Evolutionary conservation across 192 early-diverging fungal species (phyloP).

Genomic region (Rhizophagus prolifer): DNA sequence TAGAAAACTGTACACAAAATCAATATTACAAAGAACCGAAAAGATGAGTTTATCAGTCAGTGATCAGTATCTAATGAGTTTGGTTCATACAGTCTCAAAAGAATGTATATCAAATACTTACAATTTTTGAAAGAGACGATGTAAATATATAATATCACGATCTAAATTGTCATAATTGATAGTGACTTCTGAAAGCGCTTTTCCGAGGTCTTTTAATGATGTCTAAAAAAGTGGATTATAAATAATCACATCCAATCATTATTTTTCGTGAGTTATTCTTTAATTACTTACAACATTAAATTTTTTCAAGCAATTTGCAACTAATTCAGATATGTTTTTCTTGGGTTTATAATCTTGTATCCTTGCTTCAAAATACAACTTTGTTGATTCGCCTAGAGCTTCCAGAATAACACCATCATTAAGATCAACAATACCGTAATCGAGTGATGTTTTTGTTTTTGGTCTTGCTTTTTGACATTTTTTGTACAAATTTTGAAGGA

Average conservation of each 20-base stretch:
- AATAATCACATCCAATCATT: no score
- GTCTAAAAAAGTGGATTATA: no score
- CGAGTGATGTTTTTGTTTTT: slow-evolving; percentile 18
- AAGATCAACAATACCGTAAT: slow-evolving; percentile 20
- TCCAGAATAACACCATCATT: slow-evolving; percentile 12
- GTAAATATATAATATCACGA: no score
- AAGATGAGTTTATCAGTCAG: no score
- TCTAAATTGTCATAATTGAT: no score
- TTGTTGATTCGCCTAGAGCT: background rate
- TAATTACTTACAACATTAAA: slow-evolving; percentile 30
- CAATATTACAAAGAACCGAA: background rate
- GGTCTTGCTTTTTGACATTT: slow-evolving; percentile 4
- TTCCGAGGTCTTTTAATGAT: no score
- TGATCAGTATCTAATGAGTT: no score
- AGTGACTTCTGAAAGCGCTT: no score
- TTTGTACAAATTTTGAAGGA: slow-evolving; percentile 1
- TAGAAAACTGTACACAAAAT: background rate
- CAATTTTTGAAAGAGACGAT: no score
- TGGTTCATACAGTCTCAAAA: no score
- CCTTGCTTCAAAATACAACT: background rate
- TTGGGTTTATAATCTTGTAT: slow-evolving; percentile 16
- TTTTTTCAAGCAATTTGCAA: background rate
- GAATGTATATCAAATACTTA: no score
- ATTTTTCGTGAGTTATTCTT: background rate
- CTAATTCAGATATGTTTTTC: background rate